Conservation (phyloP, 2,329 filamentous ascomycete genomes). For the Hypoxylon sp. region DNA sequence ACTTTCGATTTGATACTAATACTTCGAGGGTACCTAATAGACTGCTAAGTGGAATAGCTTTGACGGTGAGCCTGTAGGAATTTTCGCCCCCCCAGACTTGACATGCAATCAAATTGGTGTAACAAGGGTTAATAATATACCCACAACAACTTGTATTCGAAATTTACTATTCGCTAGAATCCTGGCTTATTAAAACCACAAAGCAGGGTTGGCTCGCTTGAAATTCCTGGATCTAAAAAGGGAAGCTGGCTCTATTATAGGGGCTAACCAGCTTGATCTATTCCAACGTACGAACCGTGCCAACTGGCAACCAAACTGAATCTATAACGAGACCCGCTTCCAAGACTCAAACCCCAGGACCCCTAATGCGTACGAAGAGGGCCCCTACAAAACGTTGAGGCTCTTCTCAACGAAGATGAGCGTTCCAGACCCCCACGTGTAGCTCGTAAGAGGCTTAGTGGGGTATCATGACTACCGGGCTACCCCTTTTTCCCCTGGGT, state of each 20-base stretch:
- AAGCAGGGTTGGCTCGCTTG: slow-evolving; percentile 25
- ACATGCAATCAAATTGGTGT: slow-evolving; percentile 17
- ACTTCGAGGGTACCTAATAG: too few species aligned
- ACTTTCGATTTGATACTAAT: too few species aligned
- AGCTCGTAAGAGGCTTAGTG: slow-evolving; percentile 26
- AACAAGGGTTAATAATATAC: slow-evolving; percentile 7
- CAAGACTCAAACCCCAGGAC: slow-evolving; percentile 33
- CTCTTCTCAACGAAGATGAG: slow-evolving; percentile 34
- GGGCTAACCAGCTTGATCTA: slow-evolving; percentile 13
- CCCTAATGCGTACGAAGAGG: slow-evolving; percentile 18
- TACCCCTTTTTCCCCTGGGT: slow-evolving; percentile 24
- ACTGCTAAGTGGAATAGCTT: too few species aligned
- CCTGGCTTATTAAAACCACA: slow-evolving; percentile 9
- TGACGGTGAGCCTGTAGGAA: too few species aligned
- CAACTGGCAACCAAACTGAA: slow-evolving; percentile 4
- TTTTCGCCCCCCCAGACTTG: too few species aligned
- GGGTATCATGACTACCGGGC: slow-evolving; percentile 21
- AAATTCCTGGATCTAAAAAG: slow-evolving; percentile 23
- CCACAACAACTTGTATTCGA: slow-evolving; percentile 7
- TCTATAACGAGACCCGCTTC: slow-evolving; percentile 20
- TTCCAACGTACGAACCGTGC: slow-evolving; percentile 27
- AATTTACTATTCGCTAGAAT: slow-evolving; percentile 10
- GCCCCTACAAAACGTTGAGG: slow-evolving; percentile 28
- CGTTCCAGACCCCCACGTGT: slow-evolving; percentile 32
- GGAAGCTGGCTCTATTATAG: slow-evolving; percentile 22